A percentile compares a stretch with the other conserved stretches of the same genome.
Evolutionary conservation across 2,329 filamentous ascomycete genomes (phyloP).

Genomic region (Nothophaeocryptopus gaeumannii): DNA sequence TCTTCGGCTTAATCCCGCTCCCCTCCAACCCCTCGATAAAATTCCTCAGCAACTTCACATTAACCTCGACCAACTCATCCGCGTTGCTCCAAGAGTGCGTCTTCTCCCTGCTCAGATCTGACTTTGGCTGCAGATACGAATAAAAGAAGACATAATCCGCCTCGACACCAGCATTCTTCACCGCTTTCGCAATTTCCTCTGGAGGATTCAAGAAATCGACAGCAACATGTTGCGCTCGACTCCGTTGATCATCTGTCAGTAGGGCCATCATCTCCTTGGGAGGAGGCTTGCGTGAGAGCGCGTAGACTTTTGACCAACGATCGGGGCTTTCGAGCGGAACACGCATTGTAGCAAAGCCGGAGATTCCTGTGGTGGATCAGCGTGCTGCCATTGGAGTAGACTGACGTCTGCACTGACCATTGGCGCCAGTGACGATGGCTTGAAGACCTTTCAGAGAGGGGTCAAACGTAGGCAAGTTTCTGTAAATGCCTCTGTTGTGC

Average conservation of each 20-base stretch:
- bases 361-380: slow-evolving; percentile 35
- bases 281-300: slow-evolving; percentile 45
- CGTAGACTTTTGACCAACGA: slow-evolving; percentile 51
- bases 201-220: slow-evolving; percentile 32
- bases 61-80: slow-evolving; percentile 38
- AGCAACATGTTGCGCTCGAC: slow-evolving; percentile 14
- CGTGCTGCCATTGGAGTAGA: too few species aligned
- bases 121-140: slow-evolving; percentile 45
- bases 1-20: slow-evolving; percentile 42
- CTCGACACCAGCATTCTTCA: slow-evolving; percentile 33
- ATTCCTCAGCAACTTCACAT: slow-evolving; percentile 40
- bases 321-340: slow-evolving; percentile 43
- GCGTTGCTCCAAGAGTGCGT: slow-evolving; percentile 29
- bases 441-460: slow-evolving; percentile 41
- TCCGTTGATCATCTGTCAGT: slow-evolving; percentile 10
- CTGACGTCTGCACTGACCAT: slow-evolving; percentile 27
- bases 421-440: slow-evolving; percentile 50
- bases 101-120: slow-evolving; percentile 33
- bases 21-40: slow-evolving; percentile 44
- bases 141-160: slow-evolving; percentile 51
- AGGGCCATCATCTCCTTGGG: slow-evolving; percentile 21
- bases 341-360: slow-evolving; percentile 48
- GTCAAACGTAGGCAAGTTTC: slow-evolving; percentile 46
- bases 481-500: slow-evolving; percentile 41
- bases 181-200: slow-evolving; percentile 31